phyloP scores from a whole-genome alignment of 164 flowering plant species.

The Dillenia turbinata region DNA sequence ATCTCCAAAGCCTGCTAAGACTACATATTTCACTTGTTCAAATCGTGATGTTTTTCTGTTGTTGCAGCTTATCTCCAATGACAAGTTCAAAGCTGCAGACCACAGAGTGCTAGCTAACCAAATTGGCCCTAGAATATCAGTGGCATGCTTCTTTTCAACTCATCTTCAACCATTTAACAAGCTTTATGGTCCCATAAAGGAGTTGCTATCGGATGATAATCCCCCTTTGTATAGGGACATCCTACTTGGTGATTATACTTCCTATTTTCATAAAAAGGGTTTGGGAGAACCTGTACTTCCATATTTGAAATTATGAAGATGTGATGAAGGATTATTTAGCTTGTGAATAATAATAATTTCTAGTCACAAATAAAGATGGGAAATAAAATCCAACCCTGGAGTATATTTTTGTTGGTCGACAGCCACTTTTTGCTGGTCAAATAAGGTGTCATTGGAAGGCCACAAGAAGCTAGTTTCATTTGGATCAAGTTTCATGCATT shows the following conservation, averaged over 20 bases:
- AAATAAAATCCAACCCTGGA: too few relatives aligned
- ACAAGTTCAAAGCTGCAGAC: constrained; percentile 1
- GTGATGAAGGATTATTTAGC: too few relatives aligned
- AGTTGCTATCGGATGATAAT: constrained; percentile 5
- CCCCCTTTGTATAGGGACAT: constrained; percentile 4
- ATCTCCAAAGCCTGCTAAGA: too few relatives aligned
- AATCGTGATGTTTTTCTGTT: neutral
- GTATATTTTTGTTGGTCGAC: too few relatives aligned
- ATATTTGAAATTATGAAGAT: too few relatives aligned
- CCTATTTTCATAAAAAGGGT: neutral
- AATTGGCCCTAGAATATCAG: constrained; percentile 10
- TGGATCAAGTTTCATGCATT: too few relatives aligned
- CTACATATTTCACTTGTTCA: too few relatives aligned
- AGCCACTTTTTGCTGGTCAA: too few relatives aligned
- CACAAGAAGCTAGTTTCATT: too few relatives aligned
- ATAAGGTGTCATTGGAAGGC: too few relatives aligned
- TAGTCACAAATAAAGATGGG: too few relatives aligned
- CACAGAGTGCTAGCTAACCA: constrained; percentile 8
- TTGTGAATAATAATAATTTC: too few relatives aligned
- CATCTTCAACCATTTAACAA: neutral
- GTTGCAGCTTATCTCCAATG: constrained; percentile 4
- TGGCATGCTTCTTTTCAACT: constrained; percentile 6
- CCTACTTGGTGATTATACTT: neutral
- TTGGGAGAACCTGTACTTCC: neutral
- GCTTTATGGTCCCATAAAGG: constrained; percentile 10